Evolutionary conservation across 1,139 yeast genomes (phyloP), one percentile per base, ranked within the genome.

Genomic region (Kodamaea derodonti): DNA sequence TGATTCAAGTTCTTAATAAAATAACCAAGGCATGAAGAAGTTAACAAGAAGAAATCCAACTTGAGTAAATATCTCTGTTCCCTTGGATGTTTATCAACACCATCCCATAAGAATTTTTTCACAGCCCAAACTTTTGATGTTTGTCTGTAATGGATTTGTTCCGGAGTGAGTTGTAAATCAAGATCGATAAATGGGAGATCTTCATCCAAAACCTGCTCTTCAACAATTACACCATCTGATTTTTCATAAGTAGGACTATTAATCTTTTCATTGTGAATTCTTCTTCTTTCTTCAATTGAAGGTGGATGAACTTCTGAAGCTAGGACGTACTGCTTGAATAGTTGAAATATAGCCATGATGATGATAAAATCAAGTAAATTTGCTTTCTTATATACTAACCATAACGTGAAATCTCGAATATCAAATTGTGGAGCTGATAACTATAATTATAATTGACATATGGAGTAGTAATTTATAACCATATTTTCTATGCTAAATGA

Each of bases 41-140:
- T 37, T 30, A 52, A 35, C 20, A 50, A 42, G 37, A 52, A 52
- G 33, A 45, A 43, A 33, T 52, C 56, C 33, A 52, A 35, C 38
- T 51, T 52, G 35, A 45, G 26, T 37, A 52, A 40, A 31, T 47
- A 52, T 17, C 30, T 36, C 30, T 51, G 54, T 31, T 52, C 56
- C 14, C 37, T 38, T 14, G 56, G 67, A 41, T 71, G 74, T 47
- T 69, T 72, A 33, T 69, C 77, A 11, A 60, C 51, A 4, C 75
- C 69, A 47, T 75, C 80, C 68, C 80, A 70, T 24, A 76, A 42
- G 34, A 66, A 65, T 25, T 41, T 46, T 34, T 49, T 57, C 20
- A 65, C 25, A 31, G 52, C 55, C 41, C 52, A 67, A 51, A 53
- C 47, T 17, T 33, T 32, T 3, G 60, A 47, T 1, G 46, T 53